These are phyloP conservation scores for Suillus alpinus DNA, from an alignment of 768 basidiomycete genomes.

Conservation along the genomic window DNA sequence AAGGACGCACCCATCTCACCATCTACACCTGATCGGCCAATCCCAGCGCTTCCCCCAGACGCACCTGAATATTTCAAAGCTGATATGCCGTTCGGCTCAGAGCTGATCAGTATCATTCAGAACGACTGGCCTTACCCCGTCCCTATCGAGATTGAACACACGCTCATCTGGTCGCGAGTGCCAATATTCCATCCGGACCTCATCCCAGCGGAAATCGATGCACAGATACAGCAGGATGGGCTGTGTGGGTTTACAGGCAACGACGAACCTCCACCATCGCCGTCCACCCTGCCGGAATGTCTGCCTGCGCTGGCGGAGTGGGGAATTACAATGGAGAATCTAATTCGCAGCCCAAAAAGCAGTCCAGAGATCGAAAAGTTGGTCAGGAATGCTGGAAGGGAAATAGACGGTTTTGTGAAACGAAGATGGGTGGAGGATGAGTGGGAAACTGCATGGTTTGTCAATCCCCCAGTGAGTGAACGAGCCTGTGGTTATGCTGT, in stretches of 20 bases:
- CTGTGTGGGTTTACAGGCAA: constrained; percentile 80
- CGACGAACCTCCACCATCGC: constrained; percentile 51
- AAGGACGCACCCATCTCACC: neutral
- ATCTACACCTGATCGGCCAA: neutral
- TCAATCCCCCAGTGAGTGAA: constrained; percentile 75
- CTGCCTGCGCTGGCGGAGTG: constrained; percentile 67
- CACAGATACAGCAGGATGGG: constrained; percentile 70
- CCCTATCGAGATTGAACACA: constrained; percentile 70
- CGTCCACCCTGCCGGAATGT: constrained; percentile 54
- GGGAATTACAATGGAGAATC: constrained; percentile 62
- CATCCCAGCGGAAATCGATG: constrained; percentile 46
- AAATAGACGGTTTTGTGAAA: constrained; percentile 63
- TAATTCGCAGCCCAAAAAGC: constrained; percentile 50
- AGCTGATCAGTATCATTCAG: constrained; percentile 65
- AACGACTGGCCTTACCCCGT: constrained; percentile 95
- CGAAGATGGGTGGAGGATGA: constrained; percentile 63
- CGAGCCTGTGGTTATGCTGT: neutral
- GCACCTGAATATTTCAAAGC: constrained; percentile 63
- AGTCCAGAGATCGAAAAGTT: constrained; percentile 52
- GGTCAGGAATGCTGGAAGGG: constrained; percentile 48
- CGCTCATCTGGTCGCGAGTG: constrained; percentile 73
- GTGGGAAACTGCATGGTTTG: constrained; percentile 95
- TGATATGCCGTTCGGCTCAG: constrained; percentile 46
- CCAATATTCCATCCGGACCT: constrained; percentile 66
- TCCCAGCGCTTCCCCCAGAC: constrained; percentile 32